A percentile compares a stretch with the other conserved stretches of the same genome.
phyloP scores from a whole-genome alignment of 2,329 filamentous ascomycete genomes.

The Decorospora gaudefroyi region DNA sequence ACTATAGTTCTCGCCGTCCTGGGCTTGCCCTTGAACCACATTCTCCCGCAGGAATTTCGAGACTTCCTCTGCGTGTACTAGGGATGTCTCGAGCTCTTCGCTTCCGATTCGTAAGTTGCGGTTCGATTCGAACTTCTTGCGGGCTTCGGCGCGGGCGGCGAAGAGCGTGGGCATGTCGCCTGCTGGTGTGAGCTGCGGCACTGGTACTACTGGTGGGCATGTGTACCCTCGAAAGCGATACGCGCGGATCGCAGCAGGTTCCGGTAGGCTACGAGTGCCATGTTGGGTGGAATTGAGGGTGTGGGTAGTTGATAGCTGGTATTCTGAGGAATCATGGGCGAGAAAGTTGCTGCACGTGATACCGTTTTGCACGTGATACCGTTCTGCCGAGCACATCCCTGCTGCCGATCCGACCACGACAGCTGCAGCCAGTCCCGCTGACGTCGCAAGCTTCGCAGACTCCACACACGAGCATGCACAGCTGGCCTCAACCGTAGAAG shows the following conservation, averaged over 20 bases:
- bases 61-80: slow-evolving; percentile 81
- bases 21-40: slow-evolving; percentile 77
- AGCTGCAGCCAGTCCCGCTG: slow-evolving; percentile 23
- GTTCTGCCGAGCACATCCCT: slow-evolving; percentile 25
- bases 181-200: slow-evolving; percentile 45
- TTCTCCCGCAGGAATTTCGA: slow-evolving; percentile 80
- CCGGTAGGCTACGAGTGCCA: slow-evolving; percentile 79
- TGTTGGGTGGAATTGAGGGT: slow-evolving; percentile 33
- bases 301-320: background rate
- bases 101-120: slow-evolving; percentile 62
- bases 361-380: slow-evolving; percentile 28
- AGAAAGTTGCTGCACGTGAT: slow-evolving; percentile 31
- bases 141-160: slow-evolving; percentile 74
- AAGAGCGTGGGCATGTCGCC: slow-evolving; percentile 71
- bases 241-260: slow-evolving; percentile 78
- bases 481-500: slow-evolving; percentile 27
- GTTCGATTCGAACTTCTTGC: slow-evolving; percentile 72
- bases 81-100: slow-evolving; percentile 64
- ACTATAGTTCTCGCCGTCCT: slow-evolving; percentile 64
- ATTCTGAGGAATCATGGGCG: background rate
- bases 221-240: slow-evolving; percentile 78
- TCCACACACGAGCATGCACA: slow-evolving; percentile 35
- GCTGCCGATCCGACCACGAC: slow-evolving; percentile 27
- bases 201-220: too few species aligned
- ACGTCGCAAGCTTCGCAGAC: slow-evolving; percentile 22